These are phyloP conservation scores for Aspergillus affinis DNA, from an alignment of 495 filamentous ascomycete genomes.

Conservation along the genomic window DNA sequence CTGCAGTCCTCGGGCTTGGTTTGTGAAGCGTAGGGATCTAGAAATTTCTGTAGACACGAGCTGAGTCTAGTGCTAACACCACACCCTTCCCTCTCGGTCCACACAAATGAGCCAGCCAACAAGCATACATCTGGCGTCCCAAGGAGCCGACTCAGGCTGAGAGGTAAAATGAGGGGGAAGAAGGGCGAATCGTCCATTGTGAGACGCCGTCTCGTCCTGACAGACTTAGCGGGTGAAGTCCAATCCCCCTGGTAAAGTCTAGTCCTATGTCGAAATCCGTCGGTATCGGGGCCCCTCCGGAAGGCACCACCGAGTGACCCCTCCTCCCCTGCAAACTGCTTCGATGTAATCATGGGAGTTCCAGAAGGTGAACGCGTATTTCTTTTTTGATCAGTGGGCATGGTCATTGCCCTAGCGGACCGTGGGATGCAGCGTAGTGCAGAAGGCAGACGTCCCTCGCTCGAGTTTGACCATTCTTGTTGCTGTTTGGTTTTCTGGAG, in stretches of 20 bases:
- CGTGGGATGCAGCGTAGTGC: not conserved
- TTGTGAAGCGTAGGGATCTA: not conserved
- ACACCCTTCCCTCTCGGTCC: not conserved
- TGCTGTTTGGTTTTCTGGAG: conserved; percentile 9
- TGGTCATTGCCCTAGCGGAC: not conserved
- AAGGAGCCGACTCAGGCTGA: not conserved
- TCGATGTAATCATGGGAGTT: conserved; percentile 17
- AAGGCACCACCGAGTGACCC: conserved; percentile 17
- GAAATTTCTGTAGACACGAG: conserved; percentile 1
- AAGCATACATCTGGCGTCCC: not conserved
- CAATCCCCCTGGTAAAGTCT: not conserved
- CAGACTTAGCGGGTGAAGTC: not conserved
- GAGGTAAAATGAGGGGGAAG: not conserved
- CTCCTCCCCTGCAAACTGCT: conserved; percentile 18
- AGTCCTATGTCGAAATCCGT: conserved; percentile 9
- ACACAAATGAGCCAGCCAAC: conserved; percentile 1
- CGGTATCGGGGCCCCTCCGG: conserved; percentile 20
- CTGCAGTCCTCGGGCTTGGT: not conserved
- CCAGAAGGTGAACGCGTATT: conserved; percentile 14
- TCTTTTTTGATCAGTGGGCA: conserved; percentile 1
- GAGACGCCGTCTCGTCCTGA: not conserved
- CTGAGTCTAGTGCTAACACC: conserved; percentile 2
- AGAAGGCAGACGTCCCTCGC: not conserved
- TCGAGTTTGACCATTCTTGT: not conserved
- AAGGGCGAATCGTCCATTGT: not conserved